Evolutionary conservation across 2,329 filamentous ascomycete genomes (phyloP).

Genomic region (Torrubiella hemipterigena): DNA sequence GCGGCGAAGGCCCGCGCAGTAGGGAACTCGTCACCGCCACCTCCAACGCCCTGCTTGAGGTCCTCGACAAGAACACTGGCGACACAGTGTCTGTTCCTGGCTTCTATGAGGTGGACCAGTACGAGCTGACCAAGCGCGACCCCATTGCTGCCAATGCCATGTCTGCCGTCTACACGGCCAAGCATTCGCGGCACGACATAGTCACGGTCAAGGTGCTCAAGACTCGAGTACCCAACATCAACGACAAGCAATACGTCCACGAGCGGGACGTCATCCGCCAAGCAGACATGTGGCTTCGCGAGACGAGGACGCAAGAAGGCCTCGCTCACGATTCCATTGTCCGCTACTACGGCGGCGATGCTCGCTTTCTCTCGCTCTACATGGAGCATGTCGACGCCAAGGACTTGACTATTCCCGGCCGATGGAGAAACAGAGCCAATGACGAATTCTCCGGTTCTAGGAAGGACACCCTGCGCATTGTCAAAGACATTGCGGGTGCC

Average conservation of each 20-base stretch:
- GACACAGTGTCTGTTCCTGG: constrained; percentile 37
- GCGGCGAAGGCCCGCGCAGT: constrained; percentile 22
- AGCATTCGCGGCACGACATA: constrained; percentile 39
- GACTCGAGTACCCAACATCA: constrained; percentile 29
- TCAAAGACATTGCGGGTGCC: constrained; percentile 41
- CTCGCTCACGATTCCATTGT: constrained; percentile 46
- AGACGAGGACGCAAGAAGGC: constrained; percentile 42
- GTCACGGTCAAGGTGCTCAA: constrained; percentile 52
- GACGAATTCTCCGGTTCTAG: constrained; percentile 39
- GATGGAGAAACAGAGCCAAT: constrained; percentile 34
- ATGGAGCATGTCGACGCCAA: constrained; percentile 49
- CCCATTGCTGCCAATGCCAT: constrained; percentile 43
- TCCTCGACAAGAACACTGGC: constrained; percentile 33
- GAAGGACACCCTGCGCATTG: constrained; percentile 37
- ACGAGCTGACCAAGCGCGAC: constrained; percentile 41
- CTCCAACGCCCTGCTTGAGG: constrained; percentile 38
- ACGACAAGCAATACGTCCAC: constrained; percentile 33
- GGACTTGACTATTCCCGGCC: constrained; percentile 35
- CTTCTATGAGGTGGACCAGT: constrained; percentile 38
- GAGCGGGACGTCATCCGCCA: constrained; percentile 46
- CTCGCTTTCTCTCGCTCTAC: constrained; percentile 46
- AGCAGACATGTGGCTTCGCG: constrained; percentile 47
- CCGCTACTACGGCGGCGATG: constrained; percentile 45
- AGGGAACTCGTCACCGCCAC: constrained; percentile 33
- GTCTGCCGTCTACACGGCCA: constrained; percentile 43